Base-by-base conservation (phyloP, 202 grass and related monocot genomes). In the Carex sylvatica region DNA sequence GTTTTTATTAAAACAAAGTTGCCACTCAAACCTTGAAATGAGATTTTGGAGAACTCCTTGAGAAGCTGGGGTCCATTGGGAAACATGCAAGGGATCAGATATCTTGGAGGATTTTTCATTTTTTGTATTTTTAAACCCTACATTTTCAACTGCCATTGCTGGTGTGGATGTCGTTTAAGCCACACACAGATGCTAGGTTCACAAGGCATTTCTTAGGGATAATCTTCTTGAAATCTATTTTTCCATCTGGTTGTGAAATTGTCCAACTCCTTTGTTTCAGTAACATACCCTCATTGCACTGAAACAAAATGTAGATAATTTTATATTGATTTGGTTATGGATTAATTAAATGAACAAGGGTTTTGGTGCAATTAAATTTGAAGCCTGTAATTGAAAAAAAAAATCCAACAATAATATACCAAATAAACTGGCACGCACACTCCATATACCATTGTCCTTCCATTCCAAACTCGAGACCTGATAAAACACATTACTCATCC, bases 181-280 rank as follows among this genome's bases (percentile, higher is more conserved):
- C 44, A 47, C 3, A 0, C 2, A 47, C 46, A 47, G 9, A 47
- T 47, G 46, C 10, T 47, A 47, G 46, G 46, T 47, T 47, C 46
- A 47, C 9, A 47, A 47, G 46, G 46, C 46, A 47, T 47, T 47
- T 47, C 85, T 64, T 80, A 44, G 18, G 67, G 36, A 36, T 86
- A 75, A 0, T 84, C 83, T 70, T 80, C 16, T 83, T 81, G 62
- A 67, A 87, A 87, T 61, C 59, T 94, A 7, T 0, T 81, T 66
- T 74, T 89, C 89, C 89, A 94, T 87, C 92, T 89, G 46, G 3
- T 40, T 44, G 83, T 62, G 73, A 94, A 94, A 8, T 84, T 42
- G 35, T 79, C 46, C 11, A 88, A 53, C 31, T 88, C 84, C 61
- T 59, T 75, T 38, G 36, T 38, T 38, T 38, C 5, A 6, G 5